A percentile compares a stretch with the other conserved stretches of the same genome.
Conservation (phyloP, 345 rosid species). For the Ricinus communis region DNA sequence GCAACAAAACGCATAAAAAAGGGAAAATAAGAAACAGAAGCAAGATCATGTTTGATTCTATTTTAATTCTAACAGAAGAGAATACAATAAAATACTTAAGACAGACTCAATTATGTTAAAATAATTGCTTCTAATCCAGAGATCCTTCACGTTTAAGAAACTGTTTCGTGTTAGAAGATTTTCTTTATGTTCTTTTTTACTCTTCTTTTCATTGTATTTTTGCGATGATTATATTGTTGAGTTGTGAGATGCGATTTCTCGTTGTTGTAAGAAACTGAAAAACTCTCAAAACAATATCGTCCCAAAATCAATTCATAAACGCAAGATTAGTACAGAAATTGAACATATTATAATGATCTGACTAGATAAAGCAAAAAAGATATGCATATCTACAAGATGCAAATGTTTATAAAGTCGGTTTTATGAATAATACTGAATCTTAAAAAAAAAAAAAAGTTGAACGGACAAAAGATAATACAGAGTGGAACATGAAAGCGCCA, state of each 20-base stretch:
- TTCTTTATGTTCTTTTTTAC: too few relatives aligned
- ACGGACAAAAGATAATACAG: too few relatives aligned
- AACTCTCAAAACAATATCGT: too few relatives aligned
- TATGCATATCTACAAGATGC: not conserved
- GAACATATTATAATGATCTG: not conserved
- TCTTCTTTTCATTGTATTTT: too few relatives aligned
- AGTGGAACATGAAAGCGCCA: too few relatives aligned
- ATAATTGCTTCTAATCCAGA: too few relatives aligned
- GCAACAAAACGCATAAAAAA: conserved; percentile 14
- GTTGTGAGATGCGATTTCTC: too few relatives aligned
- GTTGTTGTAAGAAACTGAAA: not conserved
- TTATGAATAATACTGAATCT: not conserved
- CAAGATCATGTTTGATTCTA: not conserved
- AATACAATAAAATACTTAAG: not conserved
- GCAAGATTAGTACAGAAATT: not conserved
- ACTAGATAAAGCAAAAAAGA: not conserved
- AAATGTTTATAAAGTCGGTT: not conserved
- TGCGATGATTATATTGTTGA: too few relatives aligned
- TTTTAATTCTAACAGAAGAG: not conserved
- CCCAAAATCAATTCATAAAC: not conserved
- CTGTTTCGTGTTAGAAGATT: too few relatives aligned
- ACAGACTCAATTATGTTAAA: not conserved
- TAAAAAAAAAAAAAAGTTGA: not conserved
- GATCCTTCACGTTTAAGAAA: too few relatives aligned
- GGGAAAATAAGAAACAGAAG: not conserved